These are phyloP conservation scores for Ustilago bromivora DNA, from an alignment of 1,284 basidiomycete genomes.

Conservation along the genomic window DNA sequence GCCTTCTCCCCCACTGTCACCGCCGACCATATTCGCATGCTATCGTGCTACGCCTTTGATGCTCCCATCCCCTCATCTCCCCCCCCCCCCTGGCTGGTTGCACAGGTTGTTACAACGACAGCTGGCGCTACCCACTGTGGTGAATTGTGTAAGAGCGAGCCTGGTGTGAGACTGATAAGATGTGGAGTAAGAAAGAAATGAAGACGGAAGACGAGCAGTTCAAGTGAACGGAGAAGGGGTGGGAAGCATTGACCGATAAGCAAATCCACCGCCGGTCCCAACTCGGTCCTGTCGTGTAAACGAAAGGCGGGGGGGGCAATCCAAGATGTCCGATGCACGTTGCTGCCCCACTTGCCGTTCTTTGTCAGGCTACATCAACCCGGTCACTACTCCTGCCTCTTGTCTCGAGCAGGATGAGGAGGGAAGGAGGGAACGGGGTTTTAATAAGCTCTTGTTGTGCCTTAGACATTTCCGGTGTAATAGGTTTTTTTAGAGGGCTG, in stretches of 20 bases:
- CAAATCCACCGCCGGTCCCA: not conserved
- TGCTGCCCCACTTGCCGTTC: not conserved
- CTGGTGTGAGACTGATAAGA: not conserved
- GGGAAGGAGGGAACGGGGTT: not conserved
- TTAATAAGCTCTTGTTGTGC: no score
- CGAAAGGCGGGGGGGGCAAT: slow-evolving; percentile 1
- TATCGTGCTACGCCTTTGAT: not conserved
- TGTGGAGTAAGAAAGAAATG: not conserved
- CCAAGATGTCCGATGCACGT: slow-evolving; percentile 4
- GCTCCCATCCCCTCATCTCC: not conserved
- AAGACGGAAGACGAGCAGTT: not conserved
- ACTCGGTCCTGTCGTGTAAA: slow-evolving; percentile 2
- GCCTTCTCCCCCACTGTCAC: not conserved
- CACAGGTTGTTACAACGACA: not conserved
- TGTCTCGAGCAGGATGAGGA: not conserved
- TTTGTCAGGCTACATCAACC: not conserved
- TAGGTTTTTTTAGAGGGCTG: not conserved
- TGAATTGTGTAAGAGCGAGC: not conserved
- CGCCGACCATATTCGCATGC: not conserved
- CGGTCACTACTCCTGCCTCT: not conserved
- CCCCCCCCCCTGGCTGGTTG: not conserved
- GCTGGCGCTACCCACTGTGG: not conserved
- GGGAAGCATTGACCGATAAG: slow-evolving; percentile 8
- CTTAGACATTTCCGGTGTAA: no score
- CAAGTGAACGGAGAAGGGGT: not conserved